Conservation (phyloP, 2,329 filamentous ascomycete species). For the Claviceps monticola region DNA sequence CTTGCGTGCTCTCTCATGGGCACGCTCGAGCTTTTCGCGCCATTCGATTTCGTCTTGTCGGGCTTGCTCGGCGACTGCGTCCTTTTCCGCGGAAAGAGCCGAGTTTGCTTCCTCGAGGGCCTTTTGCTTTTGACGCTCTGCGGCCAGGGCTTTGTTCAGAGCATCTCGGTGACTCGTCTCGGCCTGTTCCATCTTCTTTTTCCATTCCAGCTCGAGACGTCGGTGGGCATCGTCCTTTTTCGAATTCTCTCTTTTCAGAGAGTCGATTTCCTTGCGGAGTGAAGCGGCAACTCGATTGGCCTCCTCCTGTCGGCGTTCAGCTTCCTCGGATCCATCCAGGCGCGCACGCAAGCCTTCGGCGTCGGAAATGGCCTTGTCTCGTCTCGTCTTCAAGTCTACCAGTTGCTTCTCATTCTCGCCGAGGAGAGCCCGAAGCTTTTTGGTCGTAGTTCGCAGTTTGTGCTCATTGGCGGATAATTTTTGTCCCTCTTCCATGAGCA, state of each 20-base stretch:
- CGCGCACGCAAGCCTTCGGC: constrained; percentile 30
- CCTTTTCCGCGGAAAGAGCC: constrained; percentile 67
- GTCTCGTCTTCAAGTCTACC: constrained; percentile 42
- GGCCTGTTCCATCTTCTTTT: constrained; percentile 49
- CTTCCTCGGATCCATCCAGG: constrained; percentile 34
- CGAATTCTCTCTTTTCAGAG: constrained; percentile 35
- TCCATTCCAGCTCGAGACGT: constrained; percentile 56
- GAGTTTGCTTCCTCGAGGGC: constrained; percentile 43
- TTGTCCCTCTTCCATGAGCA: constrained; percentile 85
- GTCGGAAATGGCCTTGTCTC: constrained; percentile 44
- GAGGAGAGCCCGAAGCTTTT: constrained; percentile 58
- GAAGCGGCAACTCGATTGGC: constrained; percentile 40
- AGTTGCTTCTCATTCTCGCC: constrained; percentile 51
- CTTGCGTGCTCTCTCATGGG: constrained; percentile 53
- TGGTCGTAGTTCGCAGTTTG: constrained; percentile 69
- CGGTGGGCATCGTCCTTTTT: constrained; percentile 50
- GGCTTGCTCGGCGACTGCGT: constrained; percentile 55
- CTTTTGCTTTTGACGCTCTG: constrained; percentile 43
- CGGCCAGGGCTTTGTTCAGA: constrained; percentile 52
- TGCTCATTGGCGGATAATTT: constrained; percentile 77
- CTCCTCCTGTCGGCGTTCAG: constrained; percentile 39
- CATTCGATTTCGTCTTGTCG: constrained; percentile 57
- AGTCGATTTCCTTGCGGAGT: constrained; percentile 24
- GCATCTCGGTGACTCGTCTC: constrained; percentile 52
- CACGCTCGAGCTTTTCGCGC: constrained; percentile 57